Evolutionary conservation across 1,139 yeast genomes (phyloP), one percentile per base, ranked within the genome.

Genomic region (Pichia terricola): DNA sequence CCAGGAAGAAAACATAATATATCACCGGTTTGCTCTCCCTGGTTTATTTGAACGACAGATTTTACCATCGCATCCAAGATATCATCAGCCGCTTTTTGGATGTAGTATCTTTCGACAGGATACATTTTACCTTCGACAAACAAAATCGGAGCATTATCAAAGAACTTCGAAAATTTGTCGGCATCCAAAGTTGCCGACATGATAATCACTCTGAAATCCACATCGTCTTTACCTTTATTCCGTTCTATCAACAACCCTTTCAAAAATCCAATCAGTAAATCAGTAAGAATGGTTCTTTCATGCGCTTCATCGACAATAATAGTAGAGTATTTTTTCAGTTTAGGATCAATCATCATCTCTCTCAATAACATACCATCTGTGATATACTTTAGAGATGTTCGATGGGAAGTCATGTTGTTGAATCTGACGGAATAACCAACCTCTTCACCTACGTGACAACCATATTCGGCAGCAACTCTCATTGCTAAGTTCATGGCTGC

Each of bases 131-230:
- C 99, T 62, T 88, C 95, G 2, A 94, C 83, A 53, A 72, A 86
- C 41, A 88, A 65, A 31, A 89, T 80, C 11, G 91, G 94, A 2
- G 95, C 94, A 46, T 76, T 63, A 53, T 75, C 66, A 58, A 87
- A 91, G 60, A 89, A 91, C 26, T 69, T 62, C 45, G 94, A 79
- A 61, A 91, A 94, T 50, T 79, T 73, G 44, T 89, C 95, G 1
- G 97, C 97, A 63, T 94, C 95, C 51, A 91, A 71, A 0, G 99
- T 91, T 28, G 99, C 99, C 43, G 97, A 88, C 97, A 91, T 83
- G 50, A 84, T 71, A 10, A 84, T 72, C 11, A 84, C 67, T 50
- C 75, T 71, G 49, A 84, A 68, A 49, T 73, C 74, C 6, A 47
- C 41, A 2, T 35, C 30, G 26, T 70, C 74, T 8, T 16, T 32